Evolutionary conservation across 163 green algal species (phyloP).

Genomic region (Chloroidium sp.): DNA sequence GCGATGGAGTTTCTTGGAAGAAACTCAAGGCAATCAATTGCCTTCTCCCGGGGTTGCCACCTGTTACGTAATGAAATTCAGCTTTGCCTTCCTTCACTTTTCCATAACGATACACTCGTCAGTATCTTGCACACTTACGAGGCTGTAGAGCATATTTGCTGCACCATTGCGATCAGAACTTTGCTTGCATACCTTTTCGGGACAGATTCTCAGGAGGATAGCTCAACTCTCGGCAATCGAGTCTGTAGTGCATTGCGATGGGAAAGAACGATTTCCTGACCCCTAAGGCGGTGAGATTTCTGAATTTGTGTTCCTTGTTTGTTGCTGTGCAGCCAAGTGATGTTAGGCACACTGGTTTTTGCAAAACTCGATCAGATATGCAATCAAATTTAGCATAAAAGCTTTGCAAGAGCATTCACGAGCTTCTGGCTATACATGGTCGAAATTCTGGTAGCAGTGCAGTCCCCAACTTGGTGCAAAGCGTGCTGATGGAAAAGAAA

Average conservation of each 20-base stretch:
- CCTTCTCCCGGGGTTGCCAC: too few species aligned
- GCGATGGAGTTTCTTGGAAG: too few species aligned
- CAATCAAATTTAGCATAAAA: neutral
- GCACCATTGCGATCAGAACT: neutral
- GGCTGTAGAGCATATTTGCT: neutral
- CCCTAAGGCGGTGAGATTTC: conserved; percentile 57
- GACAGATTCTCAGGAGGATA: neutral
- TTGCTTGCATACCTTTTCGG: neutral
- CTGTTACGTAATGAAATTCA: neutral
- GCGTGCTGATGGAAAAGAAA: neutral
- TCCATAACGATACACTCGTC: neutral
- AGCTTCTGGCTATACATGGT: too few species aligned
- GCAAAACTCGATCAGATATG: neutral
- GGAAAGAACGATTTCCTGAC: conserved; percentile 61
- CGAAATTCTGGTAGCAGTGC: too few species aligned
- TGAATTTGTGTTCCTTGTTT: too few species aligned
- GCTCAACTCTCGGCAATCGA: too few species aligned
- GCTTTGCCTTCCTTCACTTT: neutral
- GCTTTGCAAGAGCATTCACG: too few species aligned
- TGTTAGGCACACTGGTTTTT: too few species aligned
- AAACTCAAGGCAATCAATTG: too few species aligned
- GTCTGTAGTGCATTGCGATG: conserved; percentile 5
- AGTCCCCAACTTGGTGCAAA: neutral
- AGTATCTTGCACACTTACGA: neutral
- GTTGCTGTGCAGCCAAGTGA: too few species aligned